Conservation (phyloP, 129 eudicot species). For the Saussurea involucrata region DNA sequence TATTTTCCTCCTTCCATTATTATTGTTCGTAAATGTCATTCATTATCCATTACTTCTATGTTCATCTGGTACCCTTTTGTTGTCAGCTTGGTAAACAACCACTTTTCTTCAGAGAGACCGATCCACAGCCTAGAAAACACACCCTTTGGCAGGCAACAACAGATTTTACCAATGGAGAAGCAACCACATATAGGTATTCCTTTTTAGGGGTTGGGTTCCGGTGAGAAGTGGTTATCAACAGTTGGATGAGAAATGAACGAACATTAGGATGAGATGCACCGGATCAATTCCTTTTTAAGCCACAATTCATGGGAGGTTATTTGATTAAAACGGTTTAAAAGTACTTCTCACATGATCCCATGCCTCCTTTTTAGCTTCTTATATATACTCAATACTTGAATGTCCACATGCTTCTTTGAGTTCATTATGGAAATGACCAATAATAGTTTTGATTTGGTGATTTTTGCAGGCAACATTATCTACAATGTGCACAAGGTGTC, state of each 20-base stretch:
- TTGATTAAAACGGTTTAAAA: no score
- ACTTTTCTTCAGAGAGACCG: slow-evolving; percentile 61
- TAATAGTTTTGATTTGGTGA: background rate
- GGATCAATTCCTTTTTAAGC: no score
- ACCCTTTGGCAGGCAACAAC: slow-evolving; percentile 71
- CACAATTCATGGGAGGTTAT: no score
- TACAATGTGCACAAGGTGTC: slow-evolving; percentile 54
- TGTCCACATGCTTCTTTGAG: background rate
- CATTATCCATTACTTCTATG: background rate
- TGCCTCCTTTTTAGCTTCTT: background rate
- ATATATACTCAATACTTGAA: background rate
- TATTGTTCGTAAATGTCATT: background rate
- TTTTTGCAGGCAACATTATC: slow-evolving; percentile 50
- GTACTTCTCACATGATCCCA: no score
- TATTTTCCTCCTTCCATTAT: slow-evolving; percentile 19
- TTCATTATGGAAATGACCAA: no score
- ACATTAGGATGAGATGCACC: no score
- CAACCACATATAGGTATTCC: slow-evolving; percentile 56
- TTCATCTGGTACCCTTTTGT: background rate
- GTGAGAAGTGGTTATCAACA: no score
- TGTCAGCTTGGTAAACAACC: slow-evolving; percentile 66
- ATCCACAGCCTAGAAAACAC: slow-evolving; percentile 92
- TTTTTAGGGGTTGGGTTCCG: no score
- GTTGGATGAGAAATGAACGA: no score
- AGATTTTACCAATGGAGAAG: slow-evolving; percentile 82